These are phyloP conservation scores for Stachybotrys chlorohalonatus DNA, from an alignment of 2,329 filamentous ascomycete genomes.

Conservation along the genomic window DNA sequence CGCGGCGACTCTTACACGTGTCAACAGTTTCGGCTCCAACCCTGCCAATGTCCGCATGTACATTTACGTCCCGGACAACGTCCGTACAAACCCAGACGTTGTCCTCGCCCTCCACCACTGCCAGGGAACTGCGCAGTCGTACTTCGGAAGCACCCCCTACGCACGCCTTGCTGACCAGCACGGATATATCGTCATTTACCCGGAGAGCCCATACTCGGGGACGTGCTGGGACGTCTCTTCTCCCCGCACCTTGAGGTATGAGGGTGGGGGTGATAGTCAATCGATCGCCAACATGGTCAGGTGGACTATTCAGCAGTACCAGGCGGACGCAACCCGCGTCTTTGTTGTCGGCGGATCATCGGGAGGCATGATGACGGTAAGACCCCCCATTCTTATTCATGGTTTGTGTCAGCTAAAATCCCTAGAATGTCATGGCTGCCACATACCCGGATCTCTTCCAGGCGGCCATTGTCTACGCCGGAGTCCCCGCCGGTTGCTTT, in stretches of 20 bases:
- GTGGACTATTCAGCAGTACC: conserved; percentile 43
- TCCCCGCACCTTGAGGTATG: conserved; percentile 38
- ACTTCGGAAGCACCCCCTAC: conserved; percentile 40
- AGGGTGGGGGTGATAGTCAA: conserved; percentile 47
- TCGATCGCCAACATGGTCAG: conserved; percentile 51
- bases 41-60: conserved; percentile 11
- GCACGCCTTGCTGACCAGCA: conserved; percentile 28
- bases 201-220: conserved; percentile 39
- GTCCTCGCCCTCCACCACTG: conserved; percentile 28
- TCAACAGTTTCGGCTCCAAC: conserved; percentile 5
- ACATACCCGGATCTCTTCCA: conserved; percentile 38
- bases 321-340: conserved; percentile 38
- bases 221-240: conserved; percentile 52
- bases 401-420: not conserved
- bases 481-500: conserved; percentile 35
- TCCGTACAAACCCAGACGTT: conserved; percentile 31
- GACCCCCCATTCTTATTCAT: conserved; percentile 2
- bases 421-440: conserved; percentile 32
- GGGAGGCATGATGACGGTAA: conserved; percentile 40
- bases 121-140: conserved; percentile 34
- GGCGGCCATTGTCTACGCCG: conserved; percentile 33
- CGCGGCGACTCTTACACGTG: not conserved
- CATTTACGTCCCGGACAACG: conserved; percentile 17
- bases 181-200: conserved; percentile 44
- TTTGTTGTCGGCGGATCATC: conserved; percentile 43